These are phyloP conservation scores for Azolla pinnata DNA, from an alignment of 75 land plant genomes.

Conservation along the genomic window DNA sequence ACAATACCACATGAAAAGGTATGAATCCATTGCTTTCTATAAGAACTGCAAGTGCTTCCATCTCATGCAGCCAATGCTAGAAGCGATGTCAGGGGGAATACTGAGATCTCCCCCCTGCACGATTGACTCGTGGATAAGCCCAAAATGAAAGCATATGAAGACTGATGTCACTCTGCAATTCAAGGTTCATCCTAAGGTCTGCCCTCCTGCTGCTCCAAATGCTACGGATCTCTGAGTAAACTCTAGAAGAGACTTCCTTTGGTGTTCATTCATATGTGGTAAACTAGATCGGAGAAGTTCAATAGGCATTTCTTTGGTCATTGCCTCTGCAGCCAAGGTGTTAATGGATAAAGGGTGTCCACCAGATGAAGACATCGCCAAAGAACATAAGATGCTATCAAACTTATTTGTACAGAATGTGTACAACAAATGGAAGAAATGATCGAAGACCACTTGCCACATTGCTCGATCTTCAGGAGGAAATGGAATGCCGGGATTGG, in stretches of 20 bases:
- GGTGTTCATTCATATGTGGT: slow-evolving; percentile 82
- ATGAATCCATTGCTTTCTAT: too few relatives aligned
- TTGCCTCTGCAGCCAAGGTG: slow-evolving; percentile 53
- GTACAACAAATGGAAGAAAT: slow-evolving; percentile 61
- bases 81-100: too few relatives aligned
- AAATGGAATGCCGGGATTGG: slow-evolving; percentile 37
- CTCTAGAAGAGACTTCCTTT: slow-evolving; percentile 57
- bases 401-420: slow-evolving; percentile 74
- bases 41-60: too few relatives aligned
- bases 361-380: slow-evolving; percentile 36
- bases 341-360: slow-evolving; percentile 29
- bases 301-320: slow-evolving; percentile 81
- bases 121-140: too few relatives aligned
- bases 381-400: slow-evolving; percentile 54
- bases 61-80: too few relatives aligned
- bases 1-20: too few relatives aligned
- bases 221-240: slow-evolving; percentile 61
- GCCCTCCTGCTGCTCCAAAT: slow-evolving; percentile 21
- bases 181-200: too few relatives aligned
- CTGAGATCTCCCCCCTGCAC: too few relatives aligned
- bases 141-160: too few relatives aligned
- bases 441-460: slow-evolving; percentile 87
- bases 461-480: slow-evolving; percentile 36
- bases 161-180: too few relatives aligned
- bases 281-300: slow-evolving; percentile 79